Base-by-base conservation (phyloP, 345 rosid genomes). In the Raphanus sativus region DNA sequence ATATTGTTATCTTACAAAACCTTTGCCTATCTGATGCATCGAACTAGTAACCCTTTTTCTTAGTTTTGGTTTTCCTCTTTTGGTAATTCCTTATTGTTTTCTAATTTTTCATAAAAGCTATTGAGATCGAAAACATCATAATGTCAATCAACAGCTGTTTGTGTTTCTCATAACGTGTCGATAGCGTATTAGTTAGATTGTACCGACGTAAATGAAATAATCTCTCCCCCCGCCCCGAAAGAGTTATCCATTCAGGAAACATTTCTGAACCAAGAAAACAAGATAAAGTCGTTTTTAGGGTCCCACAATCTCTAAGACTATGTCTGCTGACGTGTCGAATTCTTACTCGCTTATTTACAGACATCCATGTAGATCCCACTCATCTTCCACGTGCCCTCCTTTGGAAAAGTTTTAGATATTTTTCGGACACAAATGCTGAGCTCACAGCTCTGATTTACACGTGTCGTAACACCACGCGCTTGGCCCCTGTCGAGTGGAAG, bases 221-320 rank as follows among this genome's bases (percentile, higher is more conserved):
- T 38, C 60, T 29, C 55, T 48, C 55, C n/a, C 52, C 62, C 73
- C 36, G 8, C 1, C 12, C 16, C 30, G 55, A 52, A 15, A 70
- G 16, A 54, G 62, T 71, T 77, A 77, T 71, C 76, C 76, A 65
- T 59, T 65, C 16, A n/a, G 77, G 73, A 77, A 58, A 77, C 81
- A 71, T 71, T n/a, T 71, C 76, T 77, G 81, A 77, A 65, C 76
- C 76, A 71, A 65, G 76, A 76, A 77, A 65, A 76, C 72, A 71
- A 65, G 76, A 65, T 71, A 50, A 42, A 65, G 54, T 65, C 30
- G 34, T 8, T 38, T n/a, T 28, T 28, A 15, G 61, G 76, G 81
- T 66, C 77, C 81, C 68, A 65, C 62, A 3, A 21, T 6, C 16
- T 28, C 30, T 33, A 64, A 7, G 55, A 40, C 66, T 33, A 26